Evolutionary conservation across 768 basidiomycete genomes (phyloP).

Genomic region (Tulasnella sp.): DNA sequence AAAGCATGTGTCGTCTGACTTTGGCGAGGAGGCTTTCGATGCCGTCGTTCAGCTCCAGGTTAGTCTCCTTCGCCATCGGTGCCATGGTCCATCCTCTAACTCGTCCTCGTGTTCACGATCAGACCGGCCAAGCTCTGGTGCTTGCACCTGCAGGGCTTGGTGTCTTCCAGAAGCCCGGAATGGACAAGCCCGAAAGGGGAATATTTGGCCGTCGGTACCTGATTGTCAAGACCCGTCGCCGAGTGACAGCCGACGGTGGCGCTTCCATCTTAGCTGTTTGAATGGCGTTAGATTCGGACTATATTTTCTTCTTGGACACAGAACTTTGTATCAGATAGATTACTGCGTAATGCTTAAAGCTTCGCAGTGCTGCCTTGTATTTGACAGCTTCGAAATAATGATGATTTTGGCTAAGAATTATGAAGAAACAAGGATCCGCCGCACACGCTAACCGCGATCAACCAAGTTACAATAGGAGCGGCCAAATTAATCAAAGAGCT

Average conservation of each 20-base stretch:
- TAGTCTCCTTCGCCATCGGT: conserved; percentile 13
- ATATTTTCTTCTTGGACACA: not conserved
- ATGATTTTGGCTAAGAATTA: not conserved
- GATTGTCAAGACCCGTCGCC: conserved; percentile 55
- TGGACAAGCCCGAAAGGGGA: conserved; percentile 20
- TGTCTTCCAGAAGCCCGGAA: conserved; percentile 36
- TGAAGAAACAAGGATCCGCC: not conserved
- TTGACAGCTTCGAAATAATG: not conserved
- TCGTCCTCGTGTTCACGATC: not conserved
- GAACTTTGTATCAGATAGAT: not conserved
- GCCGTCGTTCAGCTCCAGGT: conserved; percentile 63
- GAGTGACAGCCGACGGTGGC: conserved; percentile 63
- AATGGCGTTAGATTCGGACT: not conserved
- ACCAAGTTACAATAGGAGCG: not conserved
- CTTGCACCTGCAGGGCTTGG: conserved; percentile 62
- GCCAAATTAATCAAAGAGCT: not conserved
- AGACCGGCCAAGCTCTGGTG: conserved; percentile 71
- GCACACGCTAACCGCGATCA: not conserved
- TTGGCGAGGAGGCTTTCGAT: conserved; percentile 59
- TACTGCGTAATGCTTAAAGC: not conserved
- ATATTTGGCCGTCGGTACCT: conserved; percentile 57
- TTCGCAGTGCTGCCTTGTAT: not conserved
- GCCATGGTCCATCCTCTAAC: not conserved
- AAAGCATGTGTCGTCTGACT: conserved; percentile 44
- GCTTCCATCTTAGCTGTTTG: conserved; percentile 44